Conservation (phyloP, 2,329 filamentous ascomycete genomes). For the Colletotrichum ledebouriae region DNA sequence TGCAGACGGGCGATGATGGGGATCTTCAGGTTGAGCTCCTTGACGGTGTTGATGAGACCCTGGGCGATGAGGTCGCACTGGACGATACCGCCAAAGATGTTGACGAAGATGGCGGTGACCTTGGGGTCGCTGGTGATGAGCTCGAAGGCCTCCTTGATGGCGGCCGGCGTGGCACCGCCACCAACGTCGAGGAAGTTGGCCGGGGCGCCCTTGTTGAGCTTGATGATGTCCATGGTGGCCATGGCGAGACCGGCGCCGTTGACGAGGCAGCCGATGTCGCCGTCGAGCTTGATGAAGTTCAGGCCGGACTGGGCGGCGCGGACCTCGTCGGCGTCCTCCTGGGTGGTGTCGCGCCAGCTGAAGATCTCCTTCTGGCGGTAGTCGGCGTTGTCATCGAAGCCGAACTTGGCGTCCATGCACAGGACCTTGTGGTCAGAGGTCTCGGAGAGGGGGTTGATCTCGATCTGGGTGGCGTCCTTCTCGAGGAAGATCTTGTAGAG, state of each 20-base stretch:
- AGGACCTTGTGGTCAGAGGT: conserved; percentile 98
- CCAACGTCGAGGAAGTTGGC: conserved; percentile 99
- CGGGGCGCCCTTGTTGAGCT: conserved; percentile 95
- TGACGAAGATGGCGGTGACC: conserved; percentile 99
- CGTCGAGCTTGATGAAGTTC: conserved; percentile 99
- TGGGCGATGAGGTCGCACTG: conserved; percentile 97
- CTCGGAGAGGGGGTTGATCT: conserved; percentile 99
- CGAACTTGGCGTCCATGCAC: conserved; percentile 99
- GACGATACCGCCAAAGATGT: conserved; percentile 99
- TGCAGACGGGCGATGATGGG: conserved; percentile 97
- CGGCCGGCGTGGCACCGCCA: conserved; percentile 94
- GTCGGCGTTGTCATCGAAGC: conserved; percentile 98
- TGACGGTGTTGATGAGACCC: conserved; percentile 93
- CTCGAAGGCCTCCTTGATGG: conserved; percentile 97
- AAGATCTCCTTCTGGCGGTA: conserved; percentile 99
- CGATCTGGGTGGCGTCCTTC: conserved; percentile 98
- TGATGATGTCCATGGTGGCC: conserved; percentile 99
- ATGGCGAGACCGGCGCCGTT: conserved; percentile 99
- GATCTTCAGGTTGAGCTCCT: conserved; percentile 94
- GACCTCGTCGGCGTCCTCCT: conserved; percentile 98
- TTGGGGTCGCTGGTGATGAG: conserved; percentile 99
- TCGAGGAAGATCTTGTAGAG: conserved; percentile 99
- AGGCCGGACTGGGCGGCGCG: conserved; percentile 91
- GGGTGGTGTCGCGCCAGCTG: conserved; percentile 90
- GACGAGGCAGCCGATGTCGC: conserved; percentile 98